These are phyloP conservation scores for Vaccinium vitisidaea DNA, from an alignment of 148 eudicot species.

Conservation along the genomic window DNA sequence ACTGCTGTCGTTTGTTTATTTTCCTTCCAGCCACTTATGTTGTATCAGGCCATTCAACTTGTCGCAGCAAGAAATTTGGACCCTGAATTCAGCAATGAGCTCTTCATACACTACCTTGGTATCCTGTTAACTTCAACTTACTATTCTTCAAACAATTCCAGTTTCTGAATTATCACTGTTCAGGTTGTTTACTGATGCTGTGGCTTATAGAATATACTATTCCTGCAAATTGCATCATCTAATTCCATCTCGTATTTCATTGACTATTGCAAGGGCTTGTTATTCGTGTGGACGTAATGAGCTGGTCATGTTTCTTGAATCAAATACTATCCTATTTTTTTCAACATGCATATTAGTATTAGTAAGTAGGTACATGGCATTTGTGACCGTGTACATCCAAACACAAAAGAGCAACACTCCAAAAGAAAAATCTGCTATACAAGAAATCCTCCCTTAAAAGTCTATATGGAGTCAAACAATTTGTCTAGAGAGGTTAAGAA, in stretches of 20 bases:
- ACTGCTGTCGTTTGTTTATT: constrained; percentile 9
- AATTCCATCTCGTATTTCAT: background rate
- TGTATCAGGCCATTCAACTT: constrained; percentile 68
- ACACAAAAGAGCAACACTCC: background rate
- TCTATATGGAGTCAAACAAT: background rate
- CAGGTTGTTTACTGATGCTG: background rate
- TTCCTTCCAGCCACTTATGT: constrained; percentile 67
- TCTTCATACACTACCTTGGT: constrained; percentile 86
- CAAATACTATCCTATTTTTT: background rate
- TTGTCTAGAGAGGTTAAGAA: background rate
- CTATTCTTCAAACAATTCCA: background rate
- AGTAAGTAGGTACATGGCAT: background rate
- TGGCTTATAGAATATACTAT: background rate
- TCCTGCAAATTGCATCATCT: background rate
- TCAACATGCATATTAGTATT: background rate
- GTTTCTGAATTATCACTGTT: background rate
- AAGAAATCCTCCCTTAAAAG: background rate
- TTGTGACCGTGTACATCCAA: background rate
- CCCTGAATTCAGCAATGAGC: constrained; percentile 29
- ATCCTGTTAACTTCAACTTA: constrained; percentile 15
- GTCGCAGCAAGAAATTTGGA: constrained; percentile 33
- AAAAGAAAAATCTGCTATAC: background rate
- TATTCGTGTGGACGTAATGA: background rate
- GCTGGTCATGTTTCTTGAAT: background rate
- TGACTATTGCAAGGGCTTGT: background rate